Percentiles rank a stretch among this genome's conserved stretches.
Evolutionary conservation across 106 monocot genomes (phyloP).

Genomic region (Platanthera zijinensis): DNA sequence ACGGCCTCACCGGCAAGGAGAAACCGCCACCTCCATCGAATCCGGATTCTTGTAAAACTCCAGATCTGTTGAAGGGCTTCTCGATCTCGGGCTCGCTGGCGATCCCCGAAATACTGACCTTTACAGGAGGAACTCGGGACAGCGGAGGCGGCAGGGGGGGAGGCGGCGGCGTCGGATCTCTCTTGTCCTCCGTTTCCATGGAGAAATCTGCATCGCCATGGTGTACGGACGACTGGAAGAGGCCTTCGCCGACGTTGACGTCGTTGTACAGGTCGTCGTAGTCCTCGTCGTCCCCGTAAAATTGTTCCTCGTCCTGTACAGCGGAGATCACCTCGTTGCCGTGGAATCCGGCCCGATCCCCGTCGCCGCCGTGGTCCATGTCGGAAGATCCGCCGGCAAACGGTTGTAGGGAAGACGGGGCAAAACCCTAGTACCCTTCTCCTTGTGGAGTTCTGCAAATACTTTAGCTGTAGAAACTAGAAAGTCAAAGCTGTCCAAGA

Average conservation of each 20-base stretch:
- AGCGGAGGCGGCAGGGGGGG: background rate
- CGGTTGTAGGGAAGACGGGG: background rate
- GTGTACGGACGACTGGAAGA: conserved; percentile 31
- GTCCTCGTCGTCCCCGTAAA: conserved; percentile 72
- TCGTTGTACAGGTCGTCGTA: conserved; percentile 94
- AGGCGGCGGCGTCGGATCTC: conserved; percentile 7
- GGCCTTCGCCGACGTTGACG: conserved; percentile 81
- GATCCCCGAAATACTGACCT: conserved; percentile 25
- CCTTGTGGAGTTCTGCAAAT: background rate
- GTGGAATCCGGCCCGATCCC: background rate
- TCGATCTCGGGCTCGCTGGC: conserved; percentile 4
- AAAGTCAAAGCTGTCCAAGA: background rate
- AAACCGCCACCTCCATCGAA: conserved; percentile 6
- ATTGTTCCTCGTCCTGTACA: conserved; percentile 68
- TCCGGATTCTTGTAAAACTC: background rate
- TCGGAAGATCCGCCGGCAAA: background rate
- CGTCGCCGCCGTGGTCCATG: conserved; percentile 9
- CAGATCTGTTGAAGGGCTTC: conserved; percentile 3
- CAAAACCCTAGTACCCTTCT: background rate
- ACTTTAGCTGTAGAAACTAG: background rate
- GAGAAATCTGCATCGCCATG: background rate
- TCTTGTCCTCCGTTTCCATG: conserved; percentile 5
- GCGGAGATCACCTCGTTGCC: conserved; percentile 64
- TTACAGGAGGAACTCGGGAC: background rate
- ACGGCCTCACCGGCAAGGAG: conserved; percentile 4